phyloP scores from a whole-genome alignment of 2,329 filamentous ascomycete species.

The Nemania abortiva region DNA sequence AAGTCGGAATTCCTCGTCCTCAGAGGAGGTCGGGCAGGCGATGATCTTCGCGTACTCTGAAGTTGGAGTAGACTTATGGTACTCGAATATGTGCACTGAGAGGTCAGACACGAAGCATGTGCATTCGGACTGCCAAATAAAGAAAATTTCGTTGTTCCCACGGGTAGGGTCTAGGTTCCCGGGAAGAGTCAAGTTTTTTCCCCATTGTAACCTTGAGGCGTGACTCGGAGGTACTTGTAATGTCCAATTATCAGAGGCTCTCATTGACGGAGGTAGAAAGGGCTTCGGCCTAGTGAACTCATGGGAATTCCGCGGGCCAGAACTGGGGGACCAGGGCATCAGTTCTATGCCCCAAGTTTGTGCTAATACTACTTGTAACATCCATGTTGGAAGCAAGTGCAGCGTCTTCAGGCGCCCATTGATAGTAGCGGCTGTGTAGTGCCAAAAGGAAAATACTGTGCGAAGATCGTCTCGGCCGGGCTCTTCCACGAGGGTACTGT shows the following conservation, averaged over 20 bases:
- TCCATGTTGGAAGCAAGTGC: neutral
- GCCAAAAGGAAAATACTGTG: neutral
- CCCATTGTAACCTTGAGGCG: neutral
- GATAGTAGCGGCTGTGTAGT: neutral
- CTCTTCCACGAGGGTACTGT: neutral
- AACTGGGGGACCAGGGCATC: neutral
- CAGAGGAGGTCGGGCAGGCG: neutral
- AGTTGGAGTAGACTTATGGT: neutral
- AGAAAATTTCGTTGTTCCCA: neutral
- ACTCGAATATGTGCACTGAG: neutral
- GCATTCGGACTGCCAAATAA: neutral
- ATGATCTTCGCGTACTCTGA: neutral
- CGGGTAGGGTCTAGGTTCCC: constrained; percentile 4
- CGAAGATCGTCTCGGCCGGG: neutral
- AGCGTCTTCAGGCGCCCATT: neutral
- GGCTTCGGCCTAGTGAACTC: neutral
- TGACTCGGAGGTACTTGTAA: neutral
- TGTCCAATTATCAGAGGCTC: neutral
- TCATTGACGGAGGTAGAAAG: neutral
- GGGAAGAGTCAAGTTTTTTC: neutral
- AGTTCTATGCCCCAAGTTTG: neutral
- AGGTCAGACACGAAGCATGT: neutral
- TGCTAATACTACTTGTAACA: neutral
- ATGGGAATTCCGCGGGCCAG: neutral
- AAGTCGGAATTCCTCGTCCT: neutral